Evolutionary conservation across 2,329 filamentous ascomycete genomes (phyloP).

Genomic region (Niveomyces coronatus): DNA sequence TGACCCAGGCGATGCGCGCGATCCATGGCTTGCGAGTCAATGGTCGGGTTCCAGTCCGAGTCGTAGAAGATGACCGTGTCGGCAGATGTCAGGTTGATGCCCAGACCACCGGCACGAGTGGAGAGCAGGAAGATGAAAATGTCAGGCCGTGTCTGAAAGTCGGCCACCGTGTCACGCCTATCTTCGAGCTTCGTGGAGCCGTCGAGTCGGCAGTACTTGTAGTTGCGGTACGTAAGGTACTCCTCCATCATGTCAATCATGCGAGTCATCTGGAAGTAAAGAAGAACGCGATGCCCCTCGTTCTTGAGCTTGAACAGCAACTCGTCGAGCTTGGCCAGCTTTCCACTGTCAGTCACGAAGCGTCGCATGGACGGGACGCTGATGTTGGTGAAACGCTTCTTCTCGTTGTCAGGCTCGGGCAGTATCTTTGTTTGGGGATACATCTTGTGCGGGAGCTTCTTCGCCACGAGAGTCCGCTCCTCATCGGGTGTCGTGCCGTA

Average conservation of each 20-base stretch:
- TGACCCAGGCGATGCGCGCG: conserved; percentile 95
- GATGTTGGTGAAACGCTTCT: conserved; percentile 81
- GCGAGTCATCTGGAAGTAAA: conserved; percentile 99
- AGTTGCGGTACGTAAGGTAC: conserved; percentile 96
- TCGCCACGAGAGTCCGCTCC: conserved; percentile 65
- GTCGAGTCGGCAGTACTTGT: conserved; percentile 95
- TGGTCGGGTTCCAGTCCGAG: conserved; percentile 98
- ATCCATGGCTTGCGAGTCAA: conserved; percentile 98
- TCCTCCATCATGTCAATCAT: conserved; percentile 99
- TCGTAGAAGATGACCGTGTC: conserved; percentile 99
- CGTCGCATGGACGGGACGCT: conserved; percentile 91
- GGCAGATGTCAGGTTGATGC: conserved; percentile 92
- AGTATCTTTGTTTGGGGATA: conserved; percentile 58
- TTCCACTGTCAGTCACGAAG: conserved; percentile 96
- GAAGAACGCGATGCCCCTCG: conserved; percentile 79
- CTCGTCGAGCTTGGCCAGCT: conserved; percentile 82
- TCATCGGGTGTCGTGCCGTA: conserved; percentile 55
- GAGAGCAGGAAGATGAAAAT: conserved; percentile 97
- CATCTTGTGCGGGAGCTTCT: conserved; percentile 55
- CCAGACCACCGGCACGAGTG: conserved; percentile 91
- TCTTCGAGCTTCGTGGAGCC: conserved; percentile 97
- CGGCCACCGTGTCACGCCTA: conserved; percentile 86
- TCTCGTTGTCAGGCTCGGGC: conserved; percentile 69
- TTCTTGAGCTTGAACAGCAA: conserved; percentile 85
- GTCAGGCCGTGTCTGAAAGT: conserved; percentile 89